These are phyloP conservation scores for Botryobasidium botryosum DNA, from an alignment of 768 basidiomycete genomes.

Conservation along the genomic window DNA sequence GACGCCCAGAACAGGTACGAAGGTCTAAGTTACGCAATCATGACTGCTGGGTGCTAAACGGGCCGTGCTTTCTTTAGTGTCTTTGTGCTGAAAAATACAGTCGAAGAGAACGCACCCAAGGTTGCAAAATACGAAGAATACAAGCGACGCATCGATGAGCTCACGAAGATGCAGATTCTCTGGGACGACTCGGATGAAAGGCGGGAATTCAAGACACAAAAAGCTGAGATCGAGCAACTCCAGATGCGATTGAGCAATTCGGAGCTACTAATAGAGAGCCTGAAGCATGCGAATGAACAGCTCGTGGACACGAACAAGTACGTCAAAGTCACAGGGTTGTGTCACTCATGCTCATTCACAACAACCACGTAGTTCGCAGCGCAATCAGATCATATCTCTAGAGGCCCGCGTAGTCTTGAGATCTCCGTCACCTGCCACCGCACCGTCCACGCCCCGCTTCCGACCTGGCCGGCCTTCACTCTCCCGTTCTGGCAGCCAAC, in stretches of 20 bases:
- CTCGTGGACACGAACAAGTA: conserved; percentile 47
- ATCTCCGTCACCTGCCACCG: not conserved
- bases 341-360: not conserved
- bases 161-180: conserved; percentile 53
- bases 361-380: conserved; percentile 1
- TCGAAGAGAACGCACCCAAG: conserved; percentile 66
- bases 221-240: conserved; percentile 40
- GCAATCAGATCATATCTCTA: not conserved
- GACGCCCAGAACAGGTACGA: conserved; percentile 20
- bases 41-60: not conserved
- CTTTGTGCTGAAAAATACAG: conserved; percentile 54
- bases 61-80: conserved; percentile 24
- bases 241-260: conserved; percentile 46
- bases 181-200: conserved; percentile 34
- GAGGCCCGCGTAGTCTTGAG: not conserved
- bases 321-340: conserved; percentile 12
- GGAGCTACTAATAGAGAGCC: conserved; percentile 42
- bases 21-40: not conserved
- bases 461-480: conserved; percentile 1
- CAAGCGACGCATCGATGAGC: conserved; percentile 72
- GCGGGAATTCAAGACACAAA: conserved; percentile 39
- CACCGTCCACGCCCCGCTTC: conserved; percentile 3
- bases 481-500: not conserved
- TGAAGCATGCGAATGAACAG: conserved; percentile 34
- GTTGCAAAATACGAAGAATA: conserved; percentile 69